Evolutionary conservation across 306 rosid genomes (phyloP).

Genomic region (Mucuna pruriens): DNA sequence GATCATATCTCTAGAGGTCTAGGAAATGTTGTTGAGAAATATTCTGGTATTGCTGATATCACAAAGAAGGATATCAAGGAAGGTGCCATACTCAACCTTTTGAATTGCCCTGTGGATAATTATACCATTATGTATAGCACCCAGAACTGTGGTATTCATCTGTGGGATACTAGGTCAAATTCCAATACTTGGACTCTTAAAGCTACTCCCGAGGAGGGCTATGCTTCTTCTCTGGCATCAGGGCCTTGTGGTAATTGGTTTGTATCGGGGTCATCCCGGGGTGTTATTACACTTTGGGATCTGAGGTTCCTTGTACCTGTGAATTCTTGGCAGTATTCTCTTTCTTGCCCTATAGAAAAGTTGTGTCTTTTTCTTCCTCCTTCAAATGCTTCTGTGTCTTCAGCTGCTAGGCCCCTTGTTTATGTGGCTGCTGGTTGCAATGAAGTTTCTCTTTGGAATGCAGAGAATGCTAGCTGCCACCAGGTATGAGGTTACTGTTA

Average conservation of each 20-base stretch:
- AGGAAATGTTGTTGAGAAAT: constrained; percentile 91
- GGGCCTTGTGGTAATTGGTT: constrained; percentile 96
- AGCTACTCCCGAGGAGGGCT: constrained; percentile 91
- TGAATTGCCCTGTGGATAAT: constrained; percentile 71
- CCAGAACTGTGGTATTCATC: constrained; percentile 91
- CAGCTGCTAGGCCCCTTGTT: constrained; percentile 87
- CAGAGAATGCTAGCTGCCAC: constrained; percentile 96
- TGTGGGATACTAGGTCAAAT: constrained; percentile 92
- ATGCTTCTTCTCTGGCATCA: constrained; percentile 69
- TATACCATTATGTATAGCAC: constrained; percentile 81
- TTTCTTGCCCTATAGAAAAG: constrained; percentile 86
- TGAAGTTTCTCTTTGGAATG: constrained; percentile 99
- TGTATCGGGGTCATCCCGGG: constrained; percentile 95
- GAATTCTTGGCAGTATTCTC: constrained; percentile 88
- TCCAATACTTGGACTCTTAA: constrained; percentile 78
- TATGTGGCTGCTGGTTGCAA: constrained; percentile 95
- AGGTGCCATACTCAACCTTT: constrained; percentile 82
- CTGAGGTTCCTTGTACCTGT: constrained; percentile 90
- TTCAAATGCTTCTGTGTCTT: constrained; percentile 68
- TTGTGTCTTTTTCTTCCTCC: constrained; percentile 89
- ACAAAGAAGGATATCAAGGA: constrained; percentile 90
- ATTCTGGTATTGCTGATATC: constrained; percentile 89
- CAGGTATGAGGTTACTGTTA: constrained; percentile 65
- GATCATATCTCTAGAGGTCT: constrained; percentile 89
- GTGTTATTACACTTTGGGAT: constrained; percentile 96